Conservation (phyloP, 1,139 yeast genomes). For the Scheffersomyces titani region DNA sequence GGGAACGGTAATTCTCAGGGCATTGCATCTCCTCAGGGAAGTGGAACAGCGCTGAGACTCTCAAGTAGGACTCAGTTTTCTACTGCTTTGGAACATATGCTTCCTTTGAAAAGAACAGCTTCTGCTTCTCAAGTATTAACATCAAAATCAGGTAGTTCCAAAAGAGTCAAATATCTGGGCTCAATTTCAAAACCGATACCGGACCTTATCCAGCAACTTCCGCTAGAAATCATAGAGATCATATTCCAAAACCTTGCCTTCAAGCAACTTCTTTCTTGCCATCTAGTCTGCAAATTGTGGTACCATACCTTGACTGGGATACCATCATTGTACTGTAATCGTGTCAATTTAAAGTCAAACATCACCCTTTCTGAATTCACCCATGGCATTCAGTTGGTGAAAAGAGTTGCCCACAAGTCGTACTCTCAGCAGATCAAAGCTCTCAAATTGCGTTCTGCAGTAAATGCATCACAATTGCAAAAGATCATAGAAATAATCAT, state of each 20-base stretch:
- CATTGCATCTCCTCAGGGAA: background rate
- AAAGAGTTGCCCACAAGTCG: constrained; percentile 18
- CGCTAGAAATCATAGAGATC: constrained; percentile 30
- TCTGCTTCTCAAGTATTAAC: background rate
- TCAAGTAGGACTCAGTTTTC: background rate
- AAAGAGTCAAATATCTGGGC: background rate
- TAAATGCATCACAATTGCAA: constrained; percentile 21
- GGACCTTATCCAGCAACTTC: constrained; percentile 33
- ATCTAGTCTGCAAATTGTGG: constrained; percentile 37
- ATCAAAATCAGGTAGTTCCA: background rate
- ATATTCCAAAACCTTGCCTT: constrained; percentile 27
- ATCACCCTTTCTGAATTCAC: constrained; percentile 31
- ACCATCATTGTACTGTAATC: constrained; percentile 25
- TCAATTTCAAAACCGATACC: background rate
- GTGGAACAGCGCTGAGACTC: background rate
- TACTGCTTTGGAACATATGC: background rate
- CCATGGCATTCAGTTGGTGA: constrained; percentile 29
- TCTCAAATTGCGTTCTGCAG: constrained; percentile 27
- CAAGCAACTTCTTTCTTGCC: constrained; percentile 25
- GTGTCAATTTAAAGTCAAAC: constrained; percentile 25
- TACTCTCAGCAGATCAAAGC: constrained; percentile 18
- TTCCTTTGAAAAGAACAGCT: background rate
- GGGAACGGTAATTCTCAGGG: background rate
- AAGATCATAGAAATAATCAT: constrained; percentile 28
- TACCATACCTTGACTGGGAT: constrained; percentile 24